Base-by-base conservation (phyloP, 805 yeast species). In the Saturnispora diversa region DNA sequence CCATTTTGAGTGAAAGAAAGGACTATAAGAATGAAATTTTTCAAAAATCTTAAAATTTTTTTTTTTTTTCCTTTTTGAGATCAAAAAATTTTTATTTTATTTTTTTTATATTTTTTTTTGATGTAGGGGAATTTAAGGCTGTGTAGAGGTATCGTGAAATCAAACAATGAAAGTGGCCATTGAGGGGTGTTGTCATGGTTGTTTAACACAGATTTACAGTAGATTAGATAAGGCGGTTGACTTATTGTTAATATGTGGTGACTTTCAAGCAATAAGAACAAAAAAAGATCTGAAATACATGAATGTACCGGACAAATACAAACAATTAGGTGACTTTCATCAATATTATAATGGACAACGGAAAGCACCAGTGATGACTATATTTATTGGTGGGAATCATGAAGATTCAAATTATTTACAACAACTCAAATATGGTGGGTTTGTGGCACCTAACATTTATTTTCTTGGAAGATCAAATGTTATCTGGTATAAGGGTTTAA, bases 331-430 rank as follows among this genome's bases (percentile, higher is more conserved):
- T 2, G 95, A 90, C 51, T 92, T 90, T 58, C 75, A 72, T 32
- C 63, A 71, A 19, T 90, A 87, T 56, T 84, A 84, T 52, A 55
- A 54, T 1, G 85, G 90, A 1, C 48, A 51, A 15, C 64, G 61
- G 35, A 58, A 39, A 22, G 95, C 95, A 0, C 95, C 96, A 0
- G 68, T 81, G 1, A 59, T 77, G 24, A 90, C 97, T 0, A 50
- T 92, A 0, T 82, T 90, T 49, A 75, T 92, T 31, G 97, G 98
- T 3, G 98, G 98, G 0, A 92, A 92, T 60, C 98, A 92, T 54
- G 98, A 92, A 55, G 78, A 92, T 4, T 84, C 94, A 43, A 75
- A 79, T 44, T 84, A 83, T 55, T 55, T 92, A 46, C 65, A 72
- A 45, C 86, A 83, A 50, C 61, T 88, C 43, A 75, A 74, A 44